phyloP scores from a whole-genome alignment of 306 rosid species.

The Trifolium fragiferum region DNA sequence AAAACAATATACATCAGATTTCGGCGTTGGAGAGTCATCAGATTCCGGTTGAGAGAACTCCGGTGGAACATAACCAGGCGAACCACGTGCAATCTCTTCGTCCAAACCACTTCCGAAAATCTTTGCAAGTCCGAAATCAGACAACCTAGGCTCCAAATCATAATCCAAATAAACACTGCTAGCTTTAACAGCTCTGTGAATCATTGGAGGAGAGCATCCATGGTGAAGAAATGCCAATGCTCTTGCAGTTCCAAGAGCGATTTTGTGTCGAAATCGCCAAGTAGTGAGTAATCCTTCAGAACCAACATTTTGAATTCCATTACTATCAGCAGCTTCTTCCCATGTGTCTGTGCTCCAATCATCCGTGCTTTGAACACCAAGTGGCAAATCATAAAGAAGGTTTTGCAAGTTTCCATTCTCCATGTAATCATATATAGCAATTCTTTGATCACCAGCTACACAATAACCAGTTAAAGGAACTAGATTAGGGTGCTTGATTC shows the following conservation, averaged over 20 bases:
- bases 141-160: slow-evolving; percentile 87
- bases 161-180: slow-evolving; percentile 92
- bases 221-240: slow-evolving; percentile 96
- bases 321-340: slow-evolving; percentile 70
- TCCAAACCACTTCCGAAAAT: slow-evolving; percentile 82
- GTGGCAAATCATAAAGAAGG: slow-evolving; percentile 91
- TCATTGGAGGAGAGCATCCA: slow-evolving; percentile 98
- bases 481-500: slow-evolving; percentile 94
- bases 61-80: slow-evolving; percentile 87
- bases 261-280: slow-evolving; percentile 92
- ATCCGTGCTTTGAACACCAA: slow-evolving; percentile 86
- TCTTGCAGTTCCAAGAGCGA: slow-evolving; percentile 91
- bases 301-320: slow-evolving; percentile 74
- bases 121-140: slow-evolving; percentile 95
- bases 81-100: slow-evolving; percentile 75
- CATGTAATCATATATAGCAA: slow-evolving; percentile 97
- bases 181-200: slow-evolving; percentile 89
- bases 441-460: slow-evolving; percentile 96
- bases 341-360: slow-evolving; percentile 97
- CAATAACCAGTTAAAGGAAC: slow-evolving; percentile 97
- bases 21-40: slow-evolving; percentile 77
- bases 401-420: slow-evolving; percentile 97
- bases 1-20: slow-evolving; percentile 93
- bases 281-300: slow-evolving; percentile 82
- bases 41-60: slow-evolving; percentile 70